phyloP scores from a whole-genome alignment of 768 basidiomycete genomes.

The Pulveroboletus sp. region DNA sequence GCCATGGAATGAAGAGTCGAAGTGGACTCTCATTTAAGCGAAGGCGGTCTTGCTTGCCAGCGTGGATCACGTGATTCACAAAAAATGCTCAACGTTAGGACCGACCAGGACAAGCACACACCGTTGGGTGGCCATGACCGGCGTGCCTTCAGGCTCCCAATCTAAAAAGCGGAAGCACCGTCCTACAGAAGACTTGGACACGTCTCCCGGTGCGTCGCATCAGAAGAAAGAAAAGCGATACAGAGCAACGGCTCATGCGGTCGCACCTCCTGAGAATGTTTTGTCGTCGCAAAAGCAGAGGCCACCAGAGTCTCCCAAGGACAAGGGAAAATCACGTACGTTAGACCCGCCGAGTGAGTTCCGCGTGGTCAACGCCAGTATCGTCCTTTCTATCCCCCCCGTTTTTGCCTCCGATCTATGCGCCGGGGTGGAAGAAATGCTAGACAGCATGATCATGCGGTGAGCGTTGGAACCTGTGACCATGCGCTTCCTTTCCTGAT shows the following conservation, averaged over 20 bases:
- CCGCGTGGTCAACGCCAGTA: conserved; percentile 54
- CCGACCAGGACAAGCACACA: background rate
- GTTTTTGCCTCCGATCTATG: conserved; percentile 71
- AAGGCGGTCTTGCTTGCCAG: background rate
- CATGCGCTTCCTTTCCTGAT: background rate
- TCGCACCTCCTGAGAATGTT: conserved; percentile 4
- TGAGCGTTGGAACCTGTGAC: conserved; percentile 34
- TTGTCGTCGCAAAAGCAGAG: conserved; percentile 11
- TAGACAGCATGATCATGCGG: conserved; percentile 97
- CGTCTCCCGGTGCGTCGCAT: conserved; percentile 28
- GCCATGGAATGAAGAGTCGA: conserved; percentile 20
- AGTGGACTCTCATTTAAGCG: background rate
- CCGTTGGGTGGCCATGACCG: conserved; percentile 6
- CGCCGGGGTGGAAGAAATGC: conserved; percentile 78
- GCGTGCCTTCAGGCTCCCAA: conserved; percentile 6
- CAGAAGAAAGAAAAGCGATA: conserved; percentile 34
- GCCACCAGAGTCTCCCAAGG: conserved; percentile 23
- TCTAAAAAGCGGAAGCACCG: conserved; percentile 51
- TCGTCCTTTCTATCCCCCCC: conserved; percentile 75
- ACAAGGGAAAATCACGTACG: conserved; percentile 37
- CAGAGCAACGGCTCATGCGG: conserved; percentile 2
- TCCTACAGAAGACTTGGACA: conserved; percentile 14
- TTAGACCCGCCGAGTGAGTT: conserved; percentile 46
- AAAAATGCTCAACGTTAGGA: conserved; percentile 6
- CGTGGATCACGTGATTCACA: conserved; percentile 18